Evolutionary conservation across 352 stramenopile genomes (phyloP), one percentile per base, ranked within the genome.

Genomic region (Thalassiosira ordinaria): DNA sequence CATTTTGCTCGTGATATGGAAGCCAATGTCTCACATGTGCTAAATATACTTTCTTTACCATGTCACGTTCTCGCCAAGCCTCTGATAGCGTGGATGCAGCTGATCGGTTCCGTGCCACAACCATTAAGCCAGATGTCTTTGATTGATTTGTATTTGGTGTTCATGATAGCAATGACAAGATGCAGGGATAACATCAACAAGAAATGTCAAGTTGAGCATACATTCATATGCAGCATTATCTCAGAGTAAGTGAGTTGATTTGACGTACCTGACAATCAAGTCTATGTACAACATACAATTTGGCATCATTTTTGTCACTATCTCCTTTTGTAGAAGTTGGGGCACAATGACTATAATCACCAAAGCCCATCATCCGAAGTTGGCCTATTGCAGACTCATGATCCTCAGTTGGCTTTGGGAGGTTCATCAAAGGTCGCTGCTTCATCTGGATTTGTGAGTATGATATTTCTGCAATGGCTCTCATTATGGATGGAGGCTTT

Each of bases 311-410:
- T 4, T 20, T 46, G 29, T 2, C 26, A 60, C 51, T 11, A 57
- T 55, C n/a, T 35, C 39, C 11, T 44, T 39, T 59, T 49, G 41
- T 33, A 51, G 37, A 65, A n/a, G n/a, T n/a, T n/a, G n/a, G n/a
- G 27, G 64, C 72, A 20, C 61, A 64, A 63, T 76, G 18, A 46
- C 31, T 46, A 41, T 59, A 73, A 29, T 86, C 74, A 47, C 74
- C 78, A 59, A 73, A 80, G 16, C 67, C 66, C 56, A 89, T 60
- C 6, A 90, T 47, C 24, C 51, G 27, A 16, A 92, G 53, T 67
- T 92, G 87, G 52, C 87, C 87, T 11, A 85, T 62, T 14, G 85
- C 87, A 5, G 87, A 92, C 56, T 92, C 87, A 62, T 63, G 68
- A 64, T 84, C 67, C 3, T 73, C 46, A 1, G 86, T 92, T 11